Evolutionary conservation across 169 alveolate species (phyloP), one percentile per base, ranked within the genome.

Genomic region (Eimeria mitis): DNA sequence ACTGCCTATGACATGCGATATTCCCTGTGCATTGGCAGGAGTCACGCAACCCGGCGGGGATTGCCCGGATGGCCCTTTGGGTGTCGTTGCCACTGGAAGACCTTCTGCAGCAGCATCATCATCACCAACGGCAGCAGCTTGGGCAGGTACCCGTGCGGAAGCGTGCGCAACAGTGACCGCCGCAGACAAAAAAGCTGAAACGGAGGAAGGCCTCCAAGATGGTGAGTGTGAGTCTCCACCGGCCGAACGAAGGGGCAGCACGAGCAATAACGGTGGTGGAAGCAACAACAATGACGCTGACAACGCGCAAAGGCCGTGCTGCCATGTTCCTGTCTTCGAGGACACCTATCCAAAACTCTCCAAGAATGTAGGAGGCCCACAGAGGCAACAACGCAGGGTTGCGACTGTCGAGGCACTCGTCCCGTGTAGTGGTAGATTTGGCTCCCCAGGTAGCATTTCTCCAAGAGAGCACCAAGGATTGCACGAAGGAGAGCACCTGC

Each of bases 111-210:
- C 71, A 56, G 52, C 78, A 63, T 8, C 81, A 23, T 28, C 52
- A 59, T 37, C 91, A 59, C n/a, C 61, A 87, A 42, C 65, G 13
- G 21, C 83, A 87, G 59, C 44, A 63, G 68, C 92, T 34, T 65
- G 49, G 54, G 61, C 65, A 59, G 52, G 49, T 40, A 7, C 91
- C 21, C 56, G 40, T 34, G 61, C 28, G 59, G 75, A 31, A 84
- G 91, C 23, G 47, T 16, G 91, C 13, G 59, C 28, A 56, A 1
- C 70, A 84, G 83, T 42, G 42, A 28, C 28, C 34, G 14, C 19
- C 42, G 8, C 49, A 40, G 47, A 59, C 63, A 44, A 40, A 25
- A 87, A 59, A 16, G 3, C n/a, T 5, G 61, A 34, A 7, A 47
- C 47, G 13, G 52, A 8, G 78, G 47, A 14, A 7, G 28, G 49